Evolutionary conservation across 1,284 basidiomycete species (phyloP), one percentile per base, ranked within the genome.

Genomic region (Volvariella volvacea): DNA sequence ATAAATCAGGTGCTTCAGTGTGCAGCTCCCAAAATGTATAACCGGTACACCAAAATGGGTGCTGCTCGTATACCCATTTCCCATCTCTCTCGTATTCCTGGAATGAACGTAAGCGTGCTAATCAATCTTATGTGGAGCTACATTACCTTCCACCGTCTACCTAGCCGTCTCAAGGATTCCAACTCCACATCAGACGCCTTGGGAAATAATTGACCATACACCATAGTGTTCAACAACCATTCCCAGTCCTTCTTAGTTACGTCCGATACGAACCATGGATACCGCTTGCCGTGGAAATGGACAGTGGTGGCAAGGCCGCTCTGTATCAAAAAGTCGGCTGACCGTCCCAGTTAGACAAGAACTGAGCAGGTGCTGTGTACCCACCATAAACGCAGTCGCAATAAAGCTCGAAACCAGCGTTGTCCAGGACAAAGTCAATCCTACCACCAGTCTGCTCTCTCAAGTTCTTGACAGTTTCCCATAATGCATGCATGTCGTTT

Each of bases 201-300:
- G 3, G 86, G 80, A 76, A 96, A 95, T 42, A 95, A 74, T 54
- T 92, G 82, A 4, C 93, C 88, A 61, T 92, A 89, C 39, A 86
- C 80, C 79, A 90, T 88, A 22, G 79, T 80, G 64, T 92, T 93
- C 52, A 90, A 65, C 38, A 93, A 71, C 94, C 95, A 99, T 50
- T 91, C 78, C 92, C 93, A 98, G 60, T 98, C 95, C 64, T 92
- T 90, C 64, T 79, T 86, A 33, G 94, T 97, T 20, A 98, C 95
- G 60, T 98, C 95, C n/a, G 88, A 92, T 41, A 94, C 92, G 63
- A 95, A 94, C 92, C 92, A 93, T 6, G 89, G 77, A 54, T 84
- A 88, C 7, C 88, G 79, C 63, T 92, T 95, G 43, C 92, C 91
- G 60, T 95, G 95, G 82, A 99, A 97, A 54, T 81, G 81, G 50